Evolutionary conservation across 441 rosid species (phyloP), one percentile per base, ranked within the genome.

Genomic region (Cnidoscolus chayamansa): DNA sequence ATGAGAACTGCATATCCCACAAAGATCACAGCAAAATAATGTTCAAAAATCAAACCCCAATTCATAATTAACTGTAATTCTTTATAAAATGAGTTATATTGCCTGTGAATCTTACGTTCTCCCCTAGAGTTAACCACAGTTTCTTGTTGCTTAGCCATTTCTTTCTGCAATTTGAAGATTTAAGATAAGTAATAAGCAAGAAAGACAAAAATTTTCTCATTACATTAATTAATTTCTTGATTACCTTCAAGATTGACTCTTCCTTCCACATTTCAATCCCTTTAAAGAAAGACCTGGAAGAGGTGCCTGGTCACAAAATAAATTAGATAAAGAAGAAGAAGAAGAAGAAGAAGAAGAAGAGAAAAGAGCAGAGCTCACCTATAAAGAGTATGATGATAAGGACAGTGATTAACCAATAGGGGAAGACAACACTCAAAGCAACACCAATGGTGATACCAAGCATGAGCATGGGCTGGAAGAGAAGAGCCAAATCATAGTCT

Each of bases 391-490:
- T 85, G 71, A 94, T 94, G 82, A 92, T 94, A 72, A 94, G 91
- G 12, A 92, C 89, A 58, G 97, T 94, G 67, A 92, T 89, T 65
- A 92, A 90, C 97, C 98, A 92, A 76, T 88, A 90, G 48, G 98
- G 98, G 75, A 94, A 94, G 4, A 90, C 94, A 64, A 94, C 98
- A 76, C 98, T 94, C 57, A 94, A 78, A 40, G 94, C 59, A 67
- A 94, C 97, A 65, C 97, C 97, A 58, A 94, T 67, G 3, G 97
- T 92, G 85, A 94, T 94, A 45, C 97, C 98, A 7, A 92, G 90
- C 76, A 94, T 77, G 50, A 94, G 91, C 96, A 88, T 86, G 0
- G 97, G 98, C 84, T 92, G 97, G 76, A 94, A 94, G 3, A 94
- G 79, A 55, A 92, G 96, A 70, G 97, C 95, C 74, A 94, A 81